Base-by-base conservation (phyloP, 192 early-diverging fungal genomes). In the Rhizoclosmatium sp. region DNA sequence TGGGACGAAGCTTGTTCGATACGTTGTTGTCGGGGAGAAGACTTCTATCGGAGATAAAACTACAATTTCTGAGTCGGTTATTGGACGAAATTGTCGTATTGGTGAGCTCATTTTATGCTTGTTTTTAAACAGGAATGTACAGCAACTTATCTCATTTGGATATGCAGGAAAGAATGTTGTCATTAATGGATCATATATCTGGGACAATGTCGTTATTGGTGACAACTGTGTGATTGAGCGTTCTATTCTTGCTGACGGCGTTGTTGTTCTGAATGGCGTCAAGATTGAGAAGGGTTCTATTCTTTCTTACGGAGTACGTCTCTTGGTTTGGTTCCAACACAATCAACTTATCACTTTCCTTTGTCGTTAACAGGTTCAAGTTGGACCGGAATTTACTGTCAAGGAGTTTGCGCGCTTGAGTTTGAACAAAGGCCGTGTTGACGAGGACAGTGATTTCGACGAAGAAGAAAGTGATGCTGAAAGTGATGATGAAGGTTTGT, bases 181-280 rank as follows among this genome's bases (percentile, higher is more conserved):
- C 47, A 92, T 99, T 59, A 86, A 94, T 44, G 92, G 91, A 42
- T 92, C 94, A 3, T 97, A 95, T 69, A 84, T 99, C 68, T 97
- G 95, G 93, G 93, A 95, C 79, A 86, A 88, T 66, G 87, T 89
- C 12, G 83, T 78, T 19, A 91, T 98, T 58, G 92, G 83, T 42
- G 85, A 92, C 75, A 89, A 92, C 75, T 92, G 91, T 66, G 78
- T 78, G 7, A 85, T 99, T 23, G 82, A 86, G 46, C 75, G 87
- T 21, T 89, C 92, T 12, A 96, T 99, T 62, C 66, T 99, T 46
- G 97, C 92, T 2, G 84, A 92, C 69, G 81, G 89, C 60, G 95
- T 91, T 0, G 78, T 82, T 4, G 72, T 99, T 16, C 79, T 90
- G 67, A 86, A 93, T 51, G 88, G 90, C 31, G 92, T 91, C 23